Conservation (phyloP, 352 stramenopile genomes). For the Phytopythium montanum region DNA sequence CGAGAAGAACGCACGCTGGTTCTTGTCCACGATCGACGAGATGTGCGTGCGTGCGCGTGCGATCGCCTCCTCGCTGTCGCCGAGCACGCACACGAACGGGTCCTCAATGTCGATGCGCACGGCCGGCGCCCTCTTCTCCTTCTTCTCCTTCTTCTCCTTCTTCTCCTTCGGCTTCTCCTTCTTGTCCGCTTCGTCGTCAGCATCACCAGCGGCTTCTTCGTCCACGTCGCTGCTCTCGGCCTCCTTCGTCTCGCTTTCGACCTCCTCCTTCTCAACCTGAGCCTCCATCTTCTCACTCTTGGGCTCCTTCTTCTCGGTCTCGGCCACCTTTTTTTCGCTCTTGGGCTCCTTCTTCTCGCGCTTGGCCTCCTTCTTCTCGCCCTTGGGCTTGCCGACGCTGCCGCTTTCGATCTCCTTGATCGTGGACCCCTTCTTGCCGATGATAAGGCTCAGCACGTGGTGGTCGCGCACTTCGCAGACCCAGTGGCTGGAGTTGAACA, state of each 20-base stretch:
- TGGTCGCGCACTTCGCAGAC: constrained; percentile 52
- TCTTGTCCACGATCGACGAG: constrained; percentile 66
- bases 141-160: background rate
- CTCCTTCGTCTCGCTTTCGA: constrained; percentile 19
- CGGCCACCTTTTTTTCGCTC: background rate
- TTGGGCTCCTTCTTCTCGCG: constrained; percentile 1
- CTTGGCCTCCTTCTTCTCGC: background rate
- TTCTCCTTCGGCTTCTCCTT: background rate
- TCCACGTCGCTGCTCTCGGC: background rate
- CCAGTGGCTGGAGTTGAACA: constrained; percentile 61
- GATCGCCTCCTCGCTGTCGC: constrained; percentile 49
- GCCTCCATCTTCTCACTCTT: constrained; percentile 1
- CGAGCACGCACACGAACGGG: constrained; percentile 57
- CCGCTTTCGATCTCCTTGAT: constrained; percentile 61
- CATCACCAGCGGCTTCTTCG: background rate
- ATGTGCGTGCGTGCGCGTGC: constrained; percentile 41
- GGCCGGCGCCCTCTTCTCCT: constrained; percentile 1
- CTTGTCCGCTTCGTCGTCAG: background rate
- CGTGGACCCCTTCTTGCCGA: constrained; percentile 75
- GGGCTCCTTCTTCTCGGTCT: too few species aligned
- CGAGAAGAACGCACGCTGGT: constrained; percentile 65
- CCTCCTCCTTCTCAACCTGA: too few species aligned
- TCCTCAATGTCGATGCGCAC: constrained; percentile 71
- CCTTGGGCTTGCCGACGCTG: background rate
- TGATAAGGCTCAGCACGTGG: constrained; percentile 69